Percentiles rank a stretch among this genome's conserved stretches.
phyloP scores from a whole-genome alignment of 2,329 filamentous ascomycete genomes.

The Botryotinia narcissicola region DNA sequence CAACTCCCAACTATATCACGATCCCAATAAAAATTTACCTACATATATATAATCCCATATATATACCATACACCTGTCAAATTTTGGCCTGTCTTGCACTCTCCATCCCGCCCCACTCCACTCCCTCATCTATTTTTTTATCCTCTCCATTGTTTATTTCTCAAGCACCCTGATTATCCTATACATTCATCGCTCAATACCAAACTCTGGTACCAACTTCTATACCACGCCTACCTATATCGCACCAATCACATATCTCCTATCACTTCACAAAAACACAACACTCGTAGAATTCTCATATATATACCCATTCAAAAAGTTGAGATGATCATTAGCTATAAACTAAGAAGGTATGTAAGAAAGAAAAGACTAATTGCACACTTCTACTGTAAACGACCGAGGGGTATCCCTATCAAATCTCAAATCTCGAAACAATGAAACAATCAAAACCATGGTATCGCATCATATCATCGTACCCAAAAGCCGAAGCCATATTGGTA shows the following conservation, averaged over 20 bases:
- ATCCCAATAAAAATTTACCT: too few relatives aligned
- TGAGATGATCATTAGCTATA: not conserved
- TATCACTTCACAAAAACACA: not conserved
- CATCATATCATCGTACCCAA: not conserved
- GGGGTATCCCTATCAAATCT: constrained; percentile 7
- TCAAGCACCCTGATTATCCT: too few relatives aligned
- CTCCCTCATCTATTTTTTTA: too few relatives aligned
- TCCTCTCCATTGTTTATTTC: too few relatives aligned
- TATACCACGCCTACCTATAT: not conserved
- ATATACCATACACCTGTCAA: too few relatives aligned
- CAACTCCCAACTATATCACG: too few relatives aligned
- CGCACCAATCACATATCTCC: not conserved
- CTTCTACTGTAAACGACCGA: not conserved
- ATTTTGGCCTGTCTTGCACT: too few relatives aligned
- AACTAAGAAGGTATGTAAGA: not conserved
- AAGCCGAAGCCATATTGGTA: not conserved
- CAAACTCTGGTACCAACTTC: not conserved
- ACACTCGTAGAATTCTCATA: not conserved
- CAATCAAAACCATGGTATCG: not conserved
- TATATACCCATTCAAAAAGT: not conserved
- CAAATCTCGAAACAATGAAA: constrained; percentile 2
- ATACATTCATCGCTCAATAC: not conserved
- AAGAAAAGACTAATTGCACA: not conserved
- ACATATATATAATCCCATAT: too few relatives aligned
- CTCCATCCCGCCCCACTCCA: too few relatives aligned